Evolutionary conservation across 139 green algal genomes (phyloP).

Genomic region (Pleodorina starrii): DNA sequence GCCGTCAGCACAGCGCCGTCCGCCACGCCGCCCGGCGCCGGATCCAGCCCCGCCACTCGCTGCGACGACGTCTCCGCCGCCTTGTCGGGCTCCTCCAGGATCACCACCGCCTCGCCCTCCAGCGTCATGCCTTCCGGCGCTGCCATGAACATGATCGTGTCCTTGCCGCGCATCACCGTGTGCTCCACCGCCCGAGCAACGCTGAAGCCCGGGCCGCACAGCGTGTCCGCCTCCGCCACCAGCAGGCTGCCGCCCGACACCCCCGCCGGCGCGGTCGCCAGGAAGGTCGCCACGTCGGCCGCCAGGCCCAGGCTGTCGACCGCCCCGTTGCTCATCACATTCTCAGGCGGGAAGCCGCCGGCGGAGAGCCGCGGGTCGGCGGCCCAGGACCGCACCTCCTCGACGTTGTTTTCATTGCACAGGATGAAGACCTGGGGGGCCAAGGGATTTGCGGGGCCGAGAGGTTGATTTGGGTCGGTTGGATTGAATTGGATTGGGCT

Average conservation of each 20-base stretch:
- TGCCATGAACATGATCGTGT: constrained; percentile 49
- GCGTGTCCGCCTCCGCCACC: constrained; percentile 37
- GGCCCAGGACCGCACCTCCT: constrained; percentile 25
- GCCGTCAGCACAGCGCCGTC: not conserved
- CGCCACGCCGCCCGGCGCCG: not conserved
- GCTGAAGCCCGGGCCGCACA: constrained; percentile 50
- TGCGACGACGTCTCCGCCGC: constrained; percentile 2
- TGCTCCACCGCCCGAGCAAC: constrained; percentile 60
- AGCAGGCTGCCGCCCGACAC: not conserved
- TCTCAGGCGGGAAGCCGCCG: constrained; percentile 17
- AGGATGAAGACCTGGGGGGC: constrained; percentile 39
- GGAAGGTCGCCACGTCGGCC: constrained; percentile 22
- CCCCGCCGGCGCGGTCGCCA: not conserved
- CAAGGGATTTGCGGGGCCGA: too few relatives aligned
- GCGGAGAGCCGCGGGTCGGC: not conserved
- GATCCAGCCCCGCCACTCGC: not conserved
- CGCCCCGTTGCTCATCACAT: constrained; percentile 31
- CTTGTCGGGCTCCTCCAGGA: not conserved
- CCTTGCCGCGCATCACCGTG: constrained; percentile 56
- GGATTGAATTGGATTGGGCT: too few relatives aligned
- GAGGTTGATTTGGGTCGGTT: too few relatives aligned
- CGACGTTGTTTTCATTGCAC: constrained; percentile 8
- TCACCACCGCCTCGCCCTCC: constrained; percentile 1
- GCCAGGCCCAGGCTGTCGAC: constrained; percentile 21
- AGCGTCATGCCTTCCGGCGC: constrained; percentile 38